Percentiles rank a stretch among this genome's conserved stretches.
Conservation (phyloP, 306 rosid genomes). For the Vigna hirtella region DNA sequence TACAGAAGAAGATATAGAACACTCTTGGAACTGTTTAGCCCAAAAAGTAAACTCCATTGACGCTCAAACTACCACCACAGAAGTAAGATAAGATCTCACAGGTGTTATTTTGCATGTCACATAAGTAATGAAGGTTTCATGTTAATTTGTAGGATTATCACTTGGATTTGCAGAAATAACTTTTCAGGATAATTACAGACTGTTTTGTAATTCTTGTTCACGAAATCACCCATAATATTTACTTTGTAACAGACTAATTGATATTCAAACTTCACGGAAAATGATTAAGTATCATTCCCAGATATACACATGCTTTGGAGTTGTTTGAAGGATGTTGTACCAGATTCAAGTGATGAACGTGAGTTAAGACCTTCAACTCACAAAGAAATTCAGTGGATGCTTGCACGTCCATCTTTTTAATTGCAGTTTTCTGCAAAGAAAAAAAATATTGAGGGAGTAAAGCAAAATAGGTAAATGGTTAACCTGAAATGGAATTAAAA, state of each 20-base stretch:
- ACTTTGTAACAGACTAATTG: background rate
- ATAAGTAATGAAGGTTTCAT: background rate
- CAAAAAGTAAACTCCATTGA: background rate
- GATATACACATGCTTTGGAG: background rate
- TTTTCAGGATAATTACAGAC: background rate
- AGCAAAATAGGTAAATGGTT: background rate
- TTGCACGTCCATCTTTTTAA: conserved; percentile 70
- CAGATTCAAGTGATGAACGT: conserved; percentile 96
- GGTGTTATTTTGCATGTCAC: background rate
- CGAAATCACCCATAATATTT: background rate
- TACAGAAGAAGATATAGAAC: background rate
- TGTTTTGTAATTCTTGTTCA: background rate
- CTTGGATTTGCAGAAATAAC: background rate
- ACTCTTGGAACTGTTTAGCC: background rate
- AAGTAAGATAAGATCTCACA: background rate
- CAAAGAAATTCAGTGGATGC: conserved; percentile 90
- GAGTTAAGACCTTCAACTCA: conserved; percentile 81
- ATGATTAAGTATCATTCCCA: background rate
- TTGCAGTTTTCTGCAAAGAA: conserved; percentile 69
- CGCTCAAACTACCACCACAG: background rate
- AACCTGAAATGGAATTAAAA: background rate
- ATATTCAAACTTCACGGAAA: background rate
- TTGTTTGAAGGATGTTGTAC: conserved; percentile 53
- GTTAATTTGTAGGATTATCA: background rate
- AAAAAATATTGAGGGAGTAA: conserved; percentile 7